A percentile compares a stretch with the other conserved stretches of the same genome.
Evolutionary conservation across 768 basidiomycete genomes (phyloP).

Genomic region (Pulveroboletus sp.): DNA sequence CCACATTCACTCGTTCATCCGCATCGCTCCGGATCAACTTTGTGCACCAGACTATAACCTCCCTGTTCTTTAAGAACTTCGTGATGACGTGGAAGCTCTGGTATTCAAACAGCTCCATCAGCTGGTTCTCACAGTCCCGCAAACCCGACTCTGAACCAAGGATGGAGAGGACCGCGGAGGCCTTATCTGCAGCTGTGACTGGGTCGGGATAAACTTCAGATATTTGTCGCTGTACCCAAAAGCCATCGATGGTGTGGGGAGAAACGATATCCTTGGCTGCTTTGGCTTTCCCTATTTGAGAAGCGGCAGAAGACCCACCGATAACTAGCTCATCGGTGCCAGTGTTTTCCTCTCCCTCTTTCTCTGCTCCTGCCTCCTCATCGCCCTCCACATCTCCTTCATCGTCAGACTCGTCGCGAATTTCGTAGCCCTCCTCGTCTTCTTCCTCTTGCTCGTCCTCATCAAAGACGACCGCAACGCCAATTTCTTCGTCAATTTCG

Average conservation of each 20-base stretch:
- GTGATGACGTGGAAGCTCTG: conserved; percentile 86
- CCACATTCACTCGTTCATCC: conserved; percentile 86
- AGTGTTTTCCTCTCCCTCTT: conserved; percentile 42
- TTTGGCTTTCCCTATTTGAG: conserved; percentile 43
- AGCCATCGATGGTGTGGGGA: conserved; percentile 89
- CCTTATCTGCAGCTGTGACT: conserved; percentile 89
- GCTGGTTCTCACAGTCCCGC: conserved; percentile 91
- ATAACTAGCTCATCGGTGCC: conserved; percentile 74
- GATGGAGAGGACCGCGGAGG: conserved; percentile 74
- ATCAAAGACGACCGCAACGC: conserved; percentile 97
- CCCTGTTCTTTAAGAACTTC: conserved; percentile 90
- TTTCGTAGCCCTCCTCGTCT: conserved; percentile 84
- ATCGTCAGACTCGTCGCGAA: conserved; percentile 75
- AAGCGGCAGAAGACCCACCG: conserved; percentile 57
- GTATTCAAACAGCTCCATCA: conserved; percentile 97
- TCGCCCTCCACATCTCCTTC: conserved; percentile 61
- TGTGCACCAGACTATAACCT: conserved; percentile 97
- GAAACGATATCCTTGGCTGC: conserved; percentile 77
- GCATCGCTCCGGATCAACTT: conserved; percentile 87
- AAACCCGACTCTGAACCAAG: conserved; percentile 82
- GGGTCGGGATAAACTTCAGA: conserved; percentile 90
- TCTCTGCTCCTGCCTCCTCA: conserved; percentile 37
- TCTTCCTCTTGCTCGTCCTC: conserved; percentile 96
- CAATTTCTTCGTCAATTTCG: conserved; percentile 92
- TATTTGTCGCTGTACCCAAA: conserved; percentile 97